Conservation (phyloP, 306 rosid species). For the Vigna hirtella region DNA sequence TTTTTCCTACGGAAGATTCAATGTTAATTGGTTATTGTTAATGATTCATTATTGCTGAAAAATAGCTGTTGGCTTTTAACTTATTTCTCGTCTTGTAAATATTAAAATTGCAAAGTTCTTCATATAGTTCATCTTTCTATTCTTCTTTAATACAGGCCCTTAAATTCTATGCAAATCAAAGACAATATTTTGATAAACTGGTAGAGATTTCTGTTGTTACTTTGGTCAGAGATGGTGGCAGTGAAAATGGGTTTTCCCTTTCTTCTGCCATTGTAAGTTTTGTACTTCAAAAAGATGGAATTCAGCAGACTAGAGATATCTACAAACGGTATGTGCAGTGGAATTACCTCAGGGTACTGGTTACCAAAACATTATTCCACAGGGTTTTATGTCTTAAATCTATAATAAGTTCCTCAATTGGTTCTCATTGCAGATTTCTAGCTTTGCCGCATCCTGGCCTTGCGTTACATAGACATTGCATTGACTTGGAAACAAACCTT, state of each 20-base stretch:
- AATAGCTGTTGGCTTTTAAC: conserved; percentile 10
- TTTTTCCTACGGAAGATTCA: background rate
- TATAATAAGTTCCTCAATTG: conserved; percentile 13
- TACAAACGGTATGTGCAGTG: conserved; percentile 71
- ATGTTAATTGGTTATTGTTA: background rate
- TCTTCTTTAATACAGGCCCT: conserved; percentile 66
- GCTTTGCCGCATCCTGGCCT: conserved; percentile 89
- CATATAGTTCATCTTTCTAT: conserved; percentile 19
- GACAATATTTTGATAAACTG: conserved; percentile 67
- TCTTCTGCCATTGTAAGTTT: conserved; percentile 71
- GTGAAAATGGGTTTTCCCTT: conserved; percentile 83
- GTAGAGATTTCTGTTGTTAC: conserved; percentile 70
- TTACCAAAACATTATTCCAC: conserved; percentile 25
- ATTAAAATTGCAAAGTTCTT: conserved; percentile 7
- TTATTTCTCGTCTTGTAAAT: background rate
- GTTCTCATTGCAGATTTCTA: conserved; percentile 69
- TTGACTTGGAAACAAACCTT: conserved; percentile 78
- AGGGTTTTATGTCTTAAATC: conserved; percentile 34
- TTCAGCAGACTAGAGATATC: conserved; percentile 70
- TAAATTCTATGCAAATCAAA: conserved; percentile 68
- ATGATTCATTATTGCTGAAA: background rate
- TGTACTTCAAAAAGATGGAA: conserved; percentile 79
- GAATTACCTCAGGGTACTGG: background rate
- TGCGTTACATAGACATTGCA: conserved; percentile 68
- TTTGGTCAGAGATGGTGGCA: conserved; percentile 73